These are phyloP conservation scores for Fusarium pseudoanthophilum DNA, from an alignment of 2,329 filamentous ascomycete genomes.

Conservation along the genomic window DNA sequence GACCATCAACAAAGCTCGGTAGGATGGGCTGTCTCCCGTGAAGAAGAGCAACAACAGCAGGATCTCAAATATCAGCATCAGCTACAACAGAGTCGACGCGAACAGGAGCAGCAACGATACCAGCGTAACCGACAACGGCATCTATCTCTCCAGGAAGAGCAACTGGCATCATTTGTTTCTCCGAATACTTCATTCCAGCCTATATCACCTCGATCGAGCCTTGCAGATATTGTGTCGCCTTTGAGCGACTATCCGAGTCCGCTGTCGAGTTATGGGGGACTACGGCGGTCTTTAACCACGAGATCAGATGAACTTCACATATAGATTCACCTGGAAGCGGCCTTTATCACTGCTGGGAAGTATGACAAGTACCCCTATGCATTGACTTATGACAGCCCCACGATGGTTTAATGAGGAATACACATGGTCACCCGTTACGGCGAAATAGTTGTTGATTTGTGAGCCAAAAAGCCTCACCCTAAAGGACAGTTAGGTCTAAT, in stretches of 20 bases:
- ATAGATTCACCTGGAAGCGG: background rate
- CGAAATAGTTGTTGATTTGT: background rate
- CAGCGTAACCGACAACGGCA: constrained; percentile 17
- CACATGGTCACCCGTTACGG: background rate
- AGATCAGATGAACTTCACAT: constrained; percentile 42
- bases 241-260: constrained; percentile 43
- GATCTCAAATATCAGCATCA: constrained; percentile 10
- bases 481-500: background rate
- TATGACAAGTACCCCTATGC: background rate
- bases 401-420: background rate
- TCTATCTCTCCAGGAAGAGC: constrained; percentile 25
- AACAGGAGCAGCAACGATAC: background rate
- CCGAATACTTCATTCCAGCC: constrained; percentile 23
- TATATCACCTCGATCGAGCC: constrained; percentile 32
- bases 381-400: background rate
- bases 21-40: constrained; percentile 32
- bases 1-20: constrained; percentile 24
- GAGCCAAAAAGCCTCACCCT: background rate
- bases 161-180: constrained; percentile 15
- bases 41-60: constrained; percentile 11
- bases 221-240: constrained; percentile 40
- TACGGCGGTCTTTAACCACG: constrained; percentile 42
- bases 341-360: background rate
- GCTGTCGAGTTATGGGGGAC: constrained; percentile 31
- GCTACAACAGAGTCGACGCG: constrained; percentile 12